Evolutionary conservation across 2,329 filamentous ascomycete genomes (phyloP), one percentile per base, ranked within the genome.

Genomic region (Paracamarosporium sp.): DNA sequence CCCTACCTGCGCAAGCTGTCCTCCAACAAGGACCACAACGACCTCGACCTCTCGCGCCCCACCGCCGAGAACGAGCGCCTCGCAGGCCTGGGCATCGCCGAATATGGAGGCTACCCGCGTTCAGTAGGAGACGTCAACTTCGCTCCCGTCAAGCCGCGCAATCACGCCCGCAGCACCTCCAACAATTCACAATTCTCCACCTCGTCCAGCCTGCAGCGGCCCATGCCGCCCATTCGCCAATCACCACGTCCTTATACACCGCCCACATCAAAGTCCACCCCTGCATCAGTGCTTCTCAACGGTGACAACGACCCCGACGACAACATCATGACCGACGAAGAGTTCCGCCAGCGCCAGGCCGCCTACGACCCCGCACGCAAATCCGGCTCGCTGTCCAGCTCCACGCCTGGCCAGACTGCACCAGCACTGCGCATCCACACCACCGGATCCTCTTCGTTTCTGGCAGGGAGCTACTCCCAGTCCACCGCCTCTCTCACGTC

Each of bases 141-240:
- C 61, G 61, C 75, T 9, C 72, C 75, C 20, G 70, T 75, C 24
- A 74, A 72, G 70, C 59, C 74, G 78, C 41, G 74, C 43, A 75
- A 77, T 40, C 84, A 87, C 67, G 69, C 57, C 41, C 80, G 85
- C 59, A 84, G 83, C 24, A 82, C 80, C 12, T 87, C 84, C 61
- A 83, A 81, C 60, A 81, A 80, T 6, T 85, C 85, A 30, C 81
- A 85, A 60, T 79, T 81, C 63, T 86, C 83, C 6, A 81, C 76
- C 5, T 77, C 77, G 41, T 82, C 83, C 4, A 80, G 78, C 60
- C 77, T 79, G 59, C 79, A 78, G 56, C 79, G 80, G 30, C 81
- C 82, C 65, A 76, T 84, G 50, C 82, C 85, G 63, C 80, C 83
- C 1, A 82, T 86, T 78, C 82, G 83, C 51, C 84, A 85, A 64